Evolutionary conservation across 208 protist species (phyloP).

Genomic region (Trypanosoma scelopori): DNA sequence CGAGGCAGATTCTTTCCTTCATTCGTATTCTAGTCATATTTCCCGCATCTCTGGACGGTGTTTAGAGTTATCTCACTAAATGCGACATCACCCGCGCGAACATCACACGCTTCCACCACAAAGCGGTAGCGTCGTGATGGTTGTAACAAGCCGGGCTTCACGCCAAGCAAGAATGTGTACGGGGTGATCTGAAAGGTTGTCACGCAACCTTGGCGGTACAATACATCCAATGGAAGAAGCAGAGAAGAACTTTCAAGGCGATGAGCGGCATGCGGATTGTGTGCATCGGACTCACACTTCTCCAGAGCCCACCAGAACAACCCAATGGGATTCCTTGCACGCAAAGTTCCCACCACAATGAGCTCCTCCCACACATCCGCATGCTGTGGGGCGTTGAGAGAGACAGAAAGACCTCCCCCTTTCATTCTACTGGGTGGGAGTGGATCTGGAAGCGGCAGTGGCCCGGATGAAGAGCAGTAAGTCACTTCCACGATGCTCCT

Average conservation of each 20-base stretch:
- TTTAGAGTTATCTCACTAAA: constrained; percentile 1
- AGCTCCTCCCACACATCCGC: constrained; percentile 10
- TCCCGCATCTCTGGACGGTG: background rate
- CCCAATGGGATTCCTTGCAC: constrained; percentile 3
- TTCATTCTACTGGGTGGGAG: background rate
- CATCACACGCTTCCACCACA: constrained; percentile 16
- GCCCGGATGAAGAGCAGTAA: constrained; percentile 10
- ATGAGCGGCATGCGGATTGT: background rate
- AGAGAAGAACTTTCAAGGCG: background rate
- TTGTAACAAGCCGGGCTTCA: constrained; percentile 1
- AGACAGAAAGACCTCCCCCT: constrained; percentile 1
- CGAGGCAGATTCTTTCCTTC: background rate
- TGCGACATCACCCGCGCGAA: constrained; percentile 10
- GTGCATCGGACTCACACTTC: background rate
- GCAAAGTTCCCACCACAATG: constrained; percentile 7
- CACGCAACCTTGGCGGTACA: constrained; percentile 8
- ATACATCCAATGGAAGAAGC: constrained; percentile 6
- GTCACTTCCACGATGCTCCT: constrained; percentile 17
- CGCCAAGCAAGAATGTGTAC: constrained; percentile 14
- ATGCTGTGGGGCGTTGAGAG: background rate
- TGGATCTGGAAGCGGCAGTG: constrained; percentile 8
- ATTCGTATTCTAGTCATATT: background rate
- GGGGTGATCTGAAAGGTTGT: constrained; percentile 25
- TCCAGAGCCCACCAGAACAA: constrained; percentile 24
- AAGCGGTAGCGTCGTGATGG: constrained; percentile 6